Percentiles rank a stretch among this genome's conserved stretches.
These are phyloP conservation scores for Diaporthe amygdali DNA, from an alignment of 2,329 filamentous ascomycete genomes.

Conservation along the genomic window DNA sequence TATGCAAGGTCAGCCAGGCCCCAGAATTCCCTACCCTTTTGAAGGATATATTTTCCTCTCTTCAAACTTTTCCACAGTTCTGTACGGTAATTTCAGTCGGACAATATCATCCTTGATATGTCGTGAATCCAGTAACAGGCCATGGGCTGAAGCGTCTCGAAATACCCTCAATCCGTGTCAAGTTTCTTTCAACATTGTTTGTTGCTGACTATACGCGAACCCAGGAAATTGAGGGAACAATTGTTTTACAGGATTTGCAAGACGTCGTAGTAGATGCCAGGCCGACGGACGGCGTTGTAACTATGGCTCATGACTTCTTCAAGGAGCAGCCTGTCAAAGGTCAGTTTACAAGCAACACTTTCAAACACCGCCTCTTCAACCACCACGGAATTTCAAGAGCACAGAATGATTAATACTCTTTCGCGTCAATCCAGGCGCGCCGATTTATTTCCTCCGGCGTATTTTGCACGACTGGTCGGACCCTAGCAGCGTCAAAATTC, in stretches of 20 bases:
- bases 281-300: background rate
- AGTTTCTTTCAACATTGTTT: background rate
- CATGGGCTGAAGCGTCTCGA: background rate
- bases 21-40: background rate
- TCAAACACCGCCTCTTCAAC: background rate
- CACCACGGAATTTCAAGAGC: background rate
- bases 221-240: background rate
- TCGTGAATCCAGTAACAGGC: background rate
- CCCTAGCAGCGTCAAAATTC: constrained; percentile 7
- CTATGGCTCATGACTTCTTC: constrained; percentile 15
- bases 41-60: too few species aligned
- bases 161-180: background rate
- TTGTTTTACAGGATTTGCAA: constrained; percentile 14
- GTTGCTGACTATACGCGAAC: background rate
- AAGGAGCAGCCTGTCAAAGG: constrained; percentile 12
- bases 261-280: background rate
- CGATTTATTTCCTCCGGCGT: constrained; percentile 29
- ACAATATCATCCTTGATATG: background rate
- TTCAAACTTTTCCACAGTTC: too few species aligned
- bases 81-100: background rate
- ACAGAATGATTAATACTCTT: background rate
- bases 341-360: background rate
- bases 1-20: background rate
- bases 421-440: constrained; percentile 24
- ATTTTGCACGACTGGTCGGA: constrained; percentile 29